phyloP scores from a whole-genome alignment of 139 green algal genomes.

The Nannochloris sp. region DNA sequence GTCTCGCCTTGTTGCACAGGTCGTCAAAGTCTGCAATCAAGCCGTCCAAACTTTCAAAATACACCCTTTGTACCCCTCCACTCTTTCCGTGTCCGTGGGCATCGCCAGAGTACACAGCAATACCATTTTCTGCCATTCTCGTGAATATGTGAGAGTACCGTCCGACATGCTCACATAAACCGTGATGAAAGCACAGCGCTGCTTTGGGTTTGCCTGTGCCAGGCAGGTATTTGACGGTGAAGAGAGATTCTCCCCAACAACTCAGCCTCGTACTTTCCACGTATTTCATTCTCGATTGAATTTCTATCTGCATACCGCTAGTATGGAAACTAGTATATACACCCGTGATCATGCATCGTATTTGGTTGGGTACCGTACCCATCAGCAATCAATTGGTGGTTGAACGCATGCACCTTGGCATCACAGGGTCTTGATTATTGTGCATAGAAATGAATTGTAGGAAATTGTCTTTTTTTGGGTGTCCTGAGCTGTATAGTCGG shows the following conservation, averaged over 20 bases:
- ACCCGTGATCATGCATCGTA: too few relatives aligned
- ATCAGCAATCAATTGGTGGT: too few relatives aligned
- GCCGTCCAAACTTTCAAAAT: background rate
- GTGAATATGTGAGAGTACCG: constrained; percentile 33
- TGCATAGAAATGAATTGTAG: too few relatives aligned
- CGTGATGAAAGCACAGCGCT: constrained; percentile 47
- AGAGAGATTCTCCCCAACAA: background rate
- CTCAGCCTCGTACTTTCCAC: background rate
- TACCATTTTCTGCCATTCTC: constrained; percentile 23
- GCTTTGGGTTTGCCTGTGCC: constrained; percentile 3
- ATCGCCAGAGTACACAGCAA: constrained; percentile 37
- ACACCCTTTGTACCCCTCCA: constrained; percentile 2
- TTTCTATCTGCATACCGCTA: too few relatives aligned
- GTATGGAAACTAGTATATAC: too few relatives aligned
- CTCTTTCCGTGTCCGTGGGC: constrained; percentile 3
- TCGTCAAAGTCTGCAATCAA: constrained; percentile 43
- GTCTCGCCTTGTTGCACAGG: constrained; percentile 12
- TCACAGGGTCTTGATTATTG: too few relatives aligned
- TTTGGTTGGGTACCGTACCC: too few relatives aligned
- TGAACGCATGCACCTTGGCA: too few relatives aligned
- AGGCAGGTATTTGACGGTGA: background rate
- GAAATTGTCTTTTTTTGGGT: too few relatives aligned
- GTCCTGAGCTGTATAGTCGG: too few relatives aligned
- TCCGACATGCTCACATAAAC: constrained; percentile 42
- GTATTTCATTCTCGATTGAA: too few relatives aligned